Evolutionary conservation across 73 alveolate genomes (phyloP).

Genomic region (Symbiodinium natans): DNA sequence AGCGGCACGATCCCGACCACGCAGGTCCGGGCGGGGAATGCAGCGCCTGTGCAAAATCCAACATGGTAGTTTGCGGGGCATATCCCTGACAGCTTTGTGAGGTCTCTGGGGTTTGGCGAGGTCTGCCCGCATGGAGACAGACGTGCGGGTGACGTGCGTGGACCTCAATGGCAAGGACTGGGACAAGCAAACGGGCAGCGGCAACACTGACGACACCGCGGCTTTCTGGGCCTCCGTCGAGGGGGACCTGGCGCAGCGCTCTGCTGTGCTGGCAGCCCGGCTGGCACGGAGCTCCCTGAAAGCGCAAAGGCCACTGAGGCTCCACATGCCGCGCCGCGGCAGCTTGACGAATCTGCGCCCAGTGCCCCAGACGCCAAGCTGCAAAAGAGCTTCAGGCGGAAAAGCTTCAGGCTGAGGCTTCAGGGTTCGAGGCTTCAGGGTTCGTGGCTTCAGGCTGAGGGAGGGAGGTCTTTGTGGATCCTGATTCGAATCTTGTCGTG

Average conservation of each 20-base stretch:
- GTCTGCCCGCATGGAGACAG: conserved; percentile 28
- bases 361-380: conserved; percentile 48
- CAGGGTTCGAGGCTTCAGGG: too few relatives aligned
- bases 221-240: conserved; percentile 49
- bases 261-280: conserved; percentile 47
- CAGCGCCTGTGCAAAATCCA: neutral
- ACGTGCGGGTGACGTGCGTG: conserved; percentile 46
- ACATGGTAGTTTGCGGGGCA: too few relatives aligned
- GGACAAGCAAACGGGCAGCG: neutral
- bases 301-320: conserved; percentile 55
- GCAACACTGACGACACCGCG: conserved; percentile 12
- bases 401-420: too few relatives aligned
- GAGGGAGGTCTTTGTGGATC: too few relatives aligned
- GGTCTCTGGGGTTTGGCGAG: conserved; percentile 62
- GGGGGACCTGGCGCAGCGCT: conserved; percentile 62
- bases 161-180: conserved; percentile 45
- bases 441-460: too few relatives aligned
- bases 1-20: neutral
- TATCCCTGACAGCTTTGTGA: neutral
- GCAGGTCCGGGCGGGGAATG: neutral
- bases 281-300: conserved; percentile 49
- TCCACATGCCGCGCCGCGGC: conserved; percentile 94
- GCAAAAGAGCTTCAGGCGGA: neutral
- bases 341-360: conserved; percentile 73
- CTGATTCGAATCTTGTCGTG: too few relatives aligned